Evolutionary conservation across 768 basidiomycete species (phyloP).

Genomic region (Kwoniella sp.): DNA sequence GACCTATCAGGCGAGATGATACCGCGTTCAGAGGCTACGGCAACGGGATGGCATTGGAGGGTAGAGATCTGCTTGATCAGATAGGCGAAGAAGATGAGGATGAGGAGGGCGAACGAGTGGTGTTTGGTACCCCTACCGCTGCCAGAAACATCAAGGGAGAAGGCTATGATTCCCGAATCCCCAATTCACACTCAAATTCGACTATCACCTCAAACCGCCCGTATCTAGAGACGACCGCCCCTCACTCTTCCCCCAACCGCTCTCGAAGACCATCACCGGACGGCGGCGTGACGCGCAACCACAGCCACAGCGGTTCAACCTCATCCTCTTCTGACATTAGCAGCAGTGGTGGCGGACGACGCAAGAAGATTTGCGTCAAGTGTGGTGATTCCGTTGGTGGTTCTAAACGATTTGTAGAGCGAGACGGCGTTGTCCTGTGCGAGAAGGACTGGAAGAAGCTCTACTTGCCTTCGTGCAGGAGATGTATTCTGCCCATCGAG

Average conservation of each 20-base stretch:
- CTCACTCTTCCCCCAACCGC: constrained; percentile 21
- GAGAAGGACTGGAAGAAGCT: constrained; percentile 93
- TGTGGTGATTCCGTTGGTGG: constrained; percentile 74
- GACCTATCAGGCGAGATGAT: constrained; percentile 1
- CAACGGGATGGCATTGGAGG: constrained; percentile 7
- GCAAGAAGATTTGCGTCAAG: constrained; percentile 63
- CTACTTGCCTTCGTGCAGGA: constrained; percentile 91
- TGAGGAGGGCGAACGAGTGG: constrained; percentile 37
- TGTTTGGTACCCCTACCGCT: constrained; percentile 29
- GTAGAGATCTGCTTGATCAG: constrained; percentile 35
- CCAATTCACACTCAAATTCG: constrained; percentile 20
- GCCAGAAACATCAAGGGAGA: constrained; percentile 12
- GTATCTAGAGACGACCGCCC: constrained; percentile 19
- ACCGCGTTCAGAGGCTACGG: constrained; percentile 4
- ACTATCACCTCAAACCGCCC: constrained; percentile 23
- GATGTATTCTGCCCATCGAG: constrained; percentile 84
- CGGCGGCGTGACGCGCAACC: neutral
- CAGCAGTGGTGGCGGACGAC: constrained; percentile 17
- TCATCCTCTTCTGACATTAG: constrained; percentile 11
- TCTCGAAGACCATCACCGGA: neutral
- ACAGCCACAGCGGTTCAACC: constrained; percentile 9
- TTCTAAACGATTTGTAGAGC: constrained; percentile 69
- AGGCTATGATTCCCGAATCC: constrained; percentile 2
- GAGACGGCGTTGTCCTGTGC: constrained; percentile 78
- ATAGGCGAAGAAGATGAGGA: constrained; percentile 50